These are phyloP conservation scores for Ustilago shanxiensis DNA, from an alignment of 1,284 basidiomycete genomes.

Conservation along the genomic window DNA sequence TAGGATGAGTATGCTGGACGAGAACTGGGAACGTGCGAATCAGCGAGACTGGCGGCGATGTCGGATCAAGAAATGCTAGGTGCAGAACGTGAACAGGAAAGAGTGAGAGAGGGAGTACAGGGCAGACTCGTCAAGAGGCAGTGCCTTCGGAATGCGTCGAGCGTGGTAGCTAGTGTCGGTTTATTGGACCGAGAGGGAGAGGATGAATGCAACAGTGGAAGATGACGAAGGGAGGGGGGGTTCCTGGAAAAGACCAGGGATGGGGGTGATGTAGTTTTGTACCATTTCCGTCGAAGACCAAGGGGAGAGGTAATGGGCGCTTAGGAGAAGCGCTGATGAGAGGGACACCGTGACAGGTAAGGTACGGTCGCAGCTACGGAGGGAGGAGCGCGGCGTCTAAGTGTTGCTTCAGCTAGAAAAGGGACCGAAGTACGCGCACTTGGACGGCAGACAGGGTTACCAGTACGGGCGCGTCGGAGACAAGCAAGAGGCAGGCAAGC, in stretches of 20 bases:
- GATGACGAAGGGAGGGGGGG: neutral
- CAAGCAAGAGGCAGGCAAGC: no score
- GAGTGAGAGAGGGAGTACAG: neutral
- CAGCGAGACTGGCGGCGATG: neutral
- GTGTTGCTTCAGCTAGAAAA: neutral
- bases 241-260: neutral
- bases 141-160: neutral
- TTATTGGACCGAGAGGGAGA: neutral
- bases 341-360: neutral
- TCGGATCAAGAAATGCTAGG: slow-evolving; percentile 1
- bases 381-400: neutral
- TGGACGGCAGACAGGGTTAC: neutral
- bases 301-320: neutral
- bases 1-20: slow-evolving; percentile 12
- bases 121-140: slow-evolving; percentile 13
- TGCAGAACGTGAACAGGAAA: neutral
- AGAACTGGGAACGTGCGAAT: neutral
- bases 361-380: no score
- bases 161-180: neutral
- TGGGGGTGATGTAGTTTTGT: slow-evolving; percentile 27
- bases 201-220: neutral
- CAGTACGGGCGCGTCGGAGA: slow-evolving; percentile 6
- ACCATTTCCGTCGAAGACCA: slow-evolving; percentile 10
- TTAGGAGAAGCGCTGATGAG: neutral
- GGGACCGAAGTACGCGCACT: neutral